These are phyloP conservation scores for Corinectria fuckeliana DNA, from an alignment of 2,329 filamentous ascomycete species.

Conservation along the genomic window DNA sequence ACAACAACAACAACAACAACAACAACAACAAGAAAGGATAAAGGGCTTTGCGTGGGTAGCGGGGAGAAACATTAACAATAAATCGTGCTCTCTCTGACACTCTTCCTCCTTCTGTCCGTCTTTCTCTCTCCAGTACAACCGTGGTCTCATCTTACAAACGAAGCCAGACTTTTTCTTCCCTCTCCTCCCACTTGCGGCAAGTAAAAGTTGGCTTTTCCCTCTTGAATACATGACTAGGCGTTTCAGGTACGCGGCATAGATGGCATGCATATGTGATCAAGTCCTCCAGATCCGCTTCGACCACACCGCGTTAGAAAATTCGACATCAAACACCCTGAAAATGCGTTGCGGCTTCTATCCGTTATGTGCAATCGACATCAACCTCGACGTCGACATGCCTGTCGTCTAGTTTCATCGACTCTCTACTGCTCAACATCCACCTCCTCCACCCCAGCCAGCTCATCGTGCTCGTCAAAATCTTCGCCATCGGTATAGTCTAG, in stretches of 20 bases:
- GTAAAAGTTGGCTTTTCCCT: conserved; percentile 17
- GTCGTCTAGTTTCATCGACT: conserved; percentile 31
- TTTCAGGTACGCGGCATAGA: conserved; percentile 31
- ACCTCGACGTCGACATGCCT: conserved; percentile 15
- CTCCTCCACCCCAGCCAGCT: conserved; percentile 60
- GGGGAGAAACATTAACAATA: conserved; percentile 18
- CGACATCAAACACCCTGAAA: conserved; percentile 39
- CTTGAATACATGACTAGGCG: conserved; percentile 34
- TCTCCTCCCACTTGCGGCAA: conserved; percentile 27
- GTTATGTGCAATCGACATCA: conserved; percentile 37
- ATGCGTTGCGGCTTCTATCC: conserved; percentile 39
- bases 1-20: too few relatives aligned
- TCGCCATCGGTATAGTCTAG: conserved; percentile 62
- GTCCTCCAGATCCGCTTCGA: conserved; percentile 34
- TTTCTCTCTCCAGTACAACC: conserved; percentile 7
- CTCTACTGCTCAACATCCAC: conserved; percentile 42
- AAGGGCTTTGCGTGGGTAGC: not conserved
- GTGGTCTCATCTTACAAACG: conserved; percentile 35
- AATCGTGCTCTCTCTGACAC: conserved; percentile 8
- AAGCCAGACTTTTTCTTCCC: conserved; percentile 22
- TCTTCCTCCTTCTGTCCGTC: not conserved
- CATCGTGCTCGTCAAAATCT: conserved; percentile 57
- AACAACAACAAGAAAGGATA: too few relatives aligned
- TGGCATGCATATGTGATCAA: conserved; percentile 19
- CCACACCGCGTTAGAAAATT: conserved; percentile 36